Percentiles rank a stretch among this genome's conserved stretches.
Evolutionary conservation across 345 rosid genomes (phyloP).

Genomic region (Firmiana major): DNA sequence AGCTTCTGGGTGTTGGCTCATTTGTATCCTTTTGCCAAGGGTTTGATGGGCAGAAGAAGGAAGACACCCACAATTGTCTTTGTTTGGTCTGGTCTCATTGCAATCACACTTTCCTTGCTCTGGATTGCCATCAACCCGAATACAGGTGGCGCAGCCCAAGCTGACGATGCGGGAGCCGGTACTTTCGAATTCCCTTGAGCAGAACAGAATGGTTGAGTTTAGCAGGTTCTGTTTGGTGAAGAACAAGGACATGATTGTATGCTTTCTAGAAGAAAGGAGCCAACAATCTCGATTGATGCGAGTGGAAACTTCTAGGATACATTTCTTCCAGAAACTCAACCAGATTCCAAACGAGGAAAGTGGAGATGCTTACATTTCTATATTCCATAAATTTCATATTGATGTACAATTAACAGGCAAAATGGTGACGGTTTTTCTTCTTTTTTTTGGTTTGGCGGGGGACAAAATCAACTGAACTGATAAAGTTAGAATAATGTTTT

Average conservation of each 20-base stretch:
- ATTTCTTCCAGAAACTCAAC: not conserved
- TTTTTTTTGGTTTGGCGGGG: no score
- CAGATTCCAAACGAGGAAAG: not conserved
- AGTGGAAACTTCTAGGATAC: no score
- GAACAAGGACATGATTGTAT: not conserved
- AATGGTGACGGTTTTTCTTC: not conserved
- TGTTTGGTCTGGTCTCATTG: constrained; percentile 93
- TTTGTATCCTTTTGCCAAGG: constrained; percentile 92
- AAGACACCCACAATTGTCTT: constrained; percentile 92
- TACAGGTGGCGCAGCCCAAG: constrained; percentile 6
- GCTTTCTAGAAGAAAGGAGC: not conserved
- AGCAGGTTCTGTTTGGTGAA: no score
- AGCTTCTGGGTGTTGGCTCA: constrained; percentile 96
- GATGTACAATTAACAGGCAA: not conserved
- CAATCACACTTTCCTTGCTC: constrained; percentile 73
- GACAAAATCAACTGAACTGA: not conserved
- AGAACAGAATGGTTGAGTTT: not conserved
- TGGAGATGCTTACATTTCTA: not conserved
- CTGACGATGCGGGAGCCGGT: constrained; percentile 31
- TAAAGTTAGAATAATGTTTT: not conserved
- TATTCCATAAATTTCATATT: not conserved
- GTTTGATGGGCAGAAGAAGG: constrained; percentile 88
- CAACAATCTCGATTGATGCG: not conserved
- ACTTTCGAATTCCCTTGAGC: constrained; percentile 64
- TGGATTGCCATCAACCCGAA: constrained; percentile 78